Evolutionary conservation across 768 basidiomycete species (phyloP).

Genomic region (Cystobasidium tubakii): DNA sequence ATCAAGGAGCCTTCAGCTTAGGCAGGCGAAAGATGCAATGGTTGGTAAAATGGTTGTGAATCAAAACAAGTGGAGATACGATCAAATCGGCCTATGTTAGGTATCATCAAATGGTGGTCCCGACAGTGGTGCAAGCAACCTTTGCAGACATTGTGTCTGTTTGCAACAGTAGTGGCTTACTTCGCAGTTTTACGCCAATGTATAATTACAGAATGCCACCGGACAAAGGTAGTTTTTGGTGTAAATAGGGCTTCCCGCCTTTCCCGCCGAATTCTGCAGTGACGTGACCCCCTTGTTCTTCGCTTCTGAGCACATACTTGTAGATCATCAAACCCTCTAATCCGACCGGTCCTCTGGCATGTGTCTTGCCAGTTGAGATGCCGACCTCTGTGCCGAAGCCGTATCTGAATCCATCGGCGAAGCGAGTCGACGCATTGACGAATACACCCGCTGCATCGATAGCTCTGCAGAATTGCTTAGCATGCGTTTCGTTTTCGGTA

Average conservation of each 20-base stretch:
- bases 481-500: slow-evolving; percentile 62
- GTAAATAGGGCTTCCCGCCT: slow-evolving; percentile 62
- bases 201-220: slow-evolving; percentile 6
- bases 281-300: slow-evolving; percentile 67
- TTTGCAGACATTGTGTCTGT: too few relatives aligned
- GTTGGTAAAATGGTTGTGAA: too few relatives aligned
- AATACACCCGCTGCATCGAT: slow-evolving; percentile 89
- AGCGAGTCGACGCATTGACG: slow-evolving; percentile 89
- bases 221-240: slow-evolving; percentile 39
- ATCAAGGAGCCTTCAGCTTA: slow-evolving; percentile 11
- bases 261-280: slow-evolving; percentile 77
- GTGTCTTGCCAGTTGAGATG: slow-evolving; percentile 91
- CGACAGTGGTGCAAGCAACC: too few relatives aligned
- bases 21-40: neutral
- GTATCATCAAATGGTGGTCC: too few relatives aligned
- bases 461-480: slow-evolving; percentile 72
- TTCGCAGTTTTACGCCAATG: too few relatives aligned
- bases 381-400: slow-evolving; percentile 98
- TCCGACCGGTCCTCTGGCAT: slow-evolving; percentile 72
- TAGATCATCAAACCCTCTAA: slow-evolving; percentile 82
- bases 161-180: too few relatives aligned
- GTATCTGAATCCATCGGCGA: slow-evolving; percentile 92
- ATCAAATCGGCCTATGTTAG: too few relatives aligned
- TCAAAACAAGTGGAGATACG: too few relatives aligned
- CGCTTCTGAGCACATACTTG: slow-evolving; percentile 87